phyloP scores from a whole-genome alignment of 352 stramenopile genomes.

The Pythium brassicae region DNA sequence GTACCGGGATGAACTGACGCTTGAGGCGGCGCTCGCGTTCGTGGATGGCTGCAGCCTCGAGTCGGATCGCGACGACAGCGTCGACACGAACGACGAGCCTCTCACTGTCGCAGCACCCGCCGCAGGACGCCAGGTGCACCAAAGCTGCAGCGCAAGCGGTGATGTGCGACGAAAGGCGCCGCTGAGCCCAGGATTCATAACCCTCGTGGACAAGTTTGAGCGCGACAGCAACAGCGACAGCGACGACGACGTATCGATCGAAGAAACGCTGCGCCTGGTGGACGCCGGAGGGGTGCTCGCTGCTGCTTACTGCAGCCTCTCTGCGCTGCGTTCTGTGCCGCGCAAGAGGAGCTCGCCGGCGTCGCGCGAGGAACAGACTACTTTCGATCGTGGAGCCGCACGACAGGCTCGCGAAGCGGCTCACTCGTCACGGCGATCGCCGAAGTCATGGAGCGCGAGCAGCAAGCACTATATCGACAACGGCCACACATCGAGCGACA shows the following conservation, averaged over 20 bases:
- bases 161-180: neutral
- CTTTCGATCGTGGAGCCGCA: no score
- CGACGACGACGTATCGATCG: constrained; percentile 4
- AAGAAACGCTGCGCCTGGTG: constrained; percentile 6
- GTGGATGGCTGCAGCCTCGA: constrained; percentile 6
- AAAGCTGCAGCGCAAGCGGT: neutral
- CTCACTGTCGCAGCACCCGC: neutral
- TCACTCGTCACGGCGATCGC: no score
- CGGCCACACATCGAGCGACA: neutral
- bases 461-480: no score
- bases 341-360: neutral
- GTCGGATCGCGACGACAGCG: neutral
- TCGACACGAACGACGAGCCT: constrained; percentile 1
- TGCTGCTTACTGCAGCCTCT: neutral
- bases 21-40: constrained; percentile 12
- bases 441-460: no score
- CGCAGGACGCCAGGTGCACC: neutral
- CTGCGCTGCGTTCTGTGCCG: neutral
- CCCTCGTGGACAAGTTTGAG: neutral
- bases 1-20: neutral
- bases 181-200: constrained; percentile 6
- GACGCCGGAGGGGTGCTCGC: neutral
- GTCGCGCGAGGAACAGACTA: no score
- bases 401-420: no score
- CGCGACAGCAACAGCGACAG: constrained; percentile 4